Evolutionary conservation across 768 basidiomycete species (phyloP).

Genomic region (Zangia roseola): DNA sequence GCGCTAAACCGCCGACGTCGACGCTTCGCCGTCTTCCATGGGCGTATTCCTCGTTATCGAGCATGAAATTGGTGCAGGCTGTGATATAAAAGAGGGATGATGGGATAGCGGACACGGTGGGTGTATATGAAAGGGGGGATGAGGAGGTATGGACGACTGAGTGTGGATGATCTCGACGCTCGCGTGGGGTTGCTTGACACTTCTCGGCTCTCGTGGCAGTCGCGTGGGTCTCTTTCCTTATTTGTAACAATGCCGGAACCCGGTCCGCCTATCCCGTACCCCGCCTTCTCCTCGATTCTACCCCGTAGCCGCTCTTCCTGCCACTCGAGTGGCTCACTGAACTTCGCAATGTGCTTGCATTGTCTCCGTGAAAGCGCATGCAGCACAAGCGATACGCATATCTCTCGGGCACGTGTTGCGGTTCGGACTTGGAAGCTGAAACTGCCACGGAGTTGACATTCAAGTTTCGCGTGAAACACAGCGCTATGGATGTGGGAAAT

Average conservation of each 20-base stretch:
- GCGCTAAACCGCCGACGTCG: conserved; percentile 85
- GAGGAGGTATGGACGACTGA: conserved; percentile 7
- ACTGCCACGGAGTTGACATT: no score
- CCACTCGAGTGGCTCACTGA: no score
- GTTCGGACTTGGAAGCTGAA: no score
- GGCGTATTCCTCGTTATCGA: conserved; percentile 28
- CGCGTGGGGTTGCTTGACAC: conserved; percentile 37
- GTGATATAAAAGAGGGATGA: background rate
- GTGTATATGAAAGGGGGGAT: background rate
- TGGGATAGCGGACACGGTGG: background rate
- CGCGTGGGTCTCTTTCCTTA: conserved; percentile 28
- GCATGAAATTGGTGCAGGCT: conserved; percentile 14
- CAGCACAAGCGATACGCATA: no score
- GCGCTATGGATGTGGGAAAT: no score
- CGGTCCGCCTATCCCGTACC: conserved; percentile 4
- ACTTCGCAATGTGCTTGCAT: no score
- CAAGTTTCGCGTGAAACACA: no score
- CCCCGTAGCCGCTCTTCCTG: no score
- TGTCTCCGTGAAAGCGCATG: no score
- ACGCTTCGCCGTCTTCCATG: conserved; percentile 67
- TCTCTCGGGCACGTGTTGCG: no score
- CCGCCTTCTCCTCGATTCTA: background rate
- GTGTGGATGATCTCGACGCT: conserved; percentile 32
- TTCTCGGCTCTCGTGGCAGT: conserved; percentile 36
- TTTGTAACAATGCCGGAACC: conserved; percentile 15